phyloP scores from a whole-genome alignment of 169 alveolate species.

The Plasmodium knowlesi region DNA sequence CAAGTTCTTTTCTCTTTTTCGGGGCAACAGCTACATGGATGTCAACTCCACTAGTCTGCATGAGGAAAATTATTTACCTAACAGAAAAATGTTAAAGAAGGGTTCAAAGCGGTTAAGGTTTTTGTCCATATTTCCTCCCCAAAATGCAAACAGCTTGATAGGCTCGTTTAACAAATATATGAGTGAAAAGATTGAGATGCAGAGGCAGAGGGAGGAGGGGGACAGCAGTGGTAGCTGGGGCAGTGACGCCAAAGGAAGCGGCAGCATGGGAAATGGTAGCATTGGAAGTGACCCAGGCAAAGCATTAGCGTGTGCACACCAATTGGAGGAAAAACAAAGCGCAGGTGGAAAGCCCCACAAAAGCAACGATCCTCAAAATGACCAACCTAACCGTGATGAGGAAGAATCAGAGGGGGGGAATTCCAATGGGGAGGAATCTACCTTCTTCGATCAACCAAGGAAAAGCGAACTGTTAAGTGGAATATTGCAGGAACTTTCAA shows the following conservation, averaged over 20 bases:
- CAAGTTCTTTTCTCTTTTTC: constrained; percentile 44
- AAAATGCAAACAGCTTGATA: constrained; percentile 11
- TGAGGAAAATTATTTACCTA: constrained; percentile 15
- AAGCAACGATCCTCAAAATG: neutral
- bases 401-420: neutral
- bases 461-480: neutral
- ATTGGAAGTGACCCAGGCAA: neutral
- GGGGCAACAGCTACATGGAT: neutral
- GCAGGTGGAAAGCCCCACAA: neutral
- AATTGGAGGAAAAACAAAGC: neutral
- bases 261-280: neutral
- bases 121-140: constrained; percentile 33
- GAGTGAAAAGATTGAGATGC: constrained; percentile 19
- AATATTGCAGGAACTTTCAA: neutral
- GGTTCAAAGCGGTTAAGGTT: constrained; percentile 22
- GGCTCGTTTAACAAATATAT: constrained; percentile 29
- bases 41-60: neutral
- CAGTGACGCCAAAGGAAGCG: neutral
- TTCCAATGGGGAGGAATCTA: neutral
- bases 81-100: constrained; percentile 12
- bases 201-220: neutral
- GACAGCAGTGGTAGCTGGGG: neutral
- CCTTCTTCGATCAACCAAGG: neutral
- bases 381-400: neutral
- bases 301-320: neutral